Evolutionary conservation across 345 rosid genomes (phyloP), one percentile per base, ranked within the genome.

Genomic region (Boechera retrofracta): DNA sequence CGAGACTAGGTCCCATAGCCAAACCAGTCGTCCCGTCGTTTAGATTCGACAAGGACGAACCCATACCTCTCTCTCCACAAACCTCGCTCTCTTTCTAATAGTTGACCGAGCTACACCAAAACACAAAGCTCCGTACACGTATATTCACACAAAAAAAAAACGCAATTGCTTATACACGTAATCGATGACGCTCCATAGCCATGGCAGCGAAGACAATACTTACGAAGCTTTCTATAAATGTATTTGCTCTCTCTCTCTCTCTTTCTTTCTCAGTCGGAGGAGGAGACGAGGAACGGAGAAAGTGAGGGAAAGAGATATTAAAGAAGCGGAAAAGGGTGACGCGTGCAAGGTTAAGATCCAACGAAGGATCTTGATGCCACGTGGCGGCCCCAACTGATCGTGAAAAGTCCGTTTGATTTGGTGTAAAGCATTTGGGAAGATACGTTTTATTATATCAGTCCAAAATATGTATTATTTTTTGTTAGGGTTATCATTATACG

Each of bases 1-100:
- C 97, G 2, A 94, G 84, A 4, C 93, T 86, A 4, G 96, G 93
- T 69, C 94, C 76, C 48, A 54, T 45, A 28, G 77, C 81, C 45
- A 71, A 83, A 54, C 84, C 89, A 77, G 82, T 84, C 61, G 77
- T 21, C 42, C 87, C 90, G 72, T 91, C 98, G 79, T 86, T 82
- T 61, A 87, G 81, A 84, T 61, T 86, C 64, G 97, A 90, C 67
- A 94, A 88, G 69, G 97, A 82, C 81, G 97, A 89, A 32, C 98
- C 97, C 98, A 91, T 94, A 29, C 35, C 63, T 28, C 28, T 35
- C 71, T 39, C 11, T 15, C 56, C 28, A 2, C 12, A 58, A 59
- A 32, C 66, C 47, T 71, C 29, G 64, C 38, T 52, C 53, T 67
- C 62, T 18, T 21, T 39, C 36, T 21, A 36, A 38, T 49, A 77